Evolutionary conservation across 148 eudicot species (phyloP).

Genomic region (Fagopyrum homotropicum): DNA sequence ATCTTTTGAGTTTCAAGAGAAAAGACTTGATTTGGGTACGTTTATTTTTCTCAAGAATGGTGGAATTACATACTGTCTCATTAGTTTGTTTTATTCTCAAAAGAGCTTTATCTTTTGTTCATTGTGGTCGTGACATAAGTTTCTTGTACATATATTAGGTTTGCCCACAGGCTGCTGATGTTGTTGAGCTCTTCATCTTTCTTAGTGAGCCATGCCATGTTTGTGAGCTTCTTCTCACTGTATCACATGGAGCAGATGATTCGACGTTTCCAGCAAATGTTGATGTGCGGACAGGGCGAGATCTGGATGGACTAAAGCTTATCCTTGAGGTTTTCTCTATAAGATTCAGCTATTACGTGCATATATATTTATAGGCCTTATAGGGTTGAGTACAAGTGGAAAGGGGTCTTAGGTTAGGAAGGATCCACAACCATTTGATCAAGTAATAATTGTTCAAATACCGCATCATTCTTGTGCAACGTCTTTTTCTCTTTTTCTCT

Average conservation of each 20-base stretch:
- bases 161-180: slow-evolving; percentile 86
- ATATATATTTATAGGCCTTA: no score
- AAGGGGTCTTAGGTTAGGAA: no score
- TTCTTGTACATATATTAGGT: slow-evolving; percentile 37
- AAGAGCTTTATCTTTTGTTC: neutral
- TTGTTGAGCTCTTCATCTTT: slow-evolving; percentile 85
- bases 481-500: no score
- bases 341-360: slow-evolving; percentile 11
- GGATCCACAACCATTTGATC: no score
- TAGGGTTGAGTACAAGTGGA: no score
- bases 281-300: slow-evolving; percentile 89
- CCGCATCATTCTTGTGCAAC: no score
- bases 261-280: slow-evolving; percentile 84
- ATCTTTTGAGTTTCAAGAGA: slow-evolving; percentile 82
- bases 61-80: neutral
- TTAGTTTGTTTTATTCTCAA: neutral
- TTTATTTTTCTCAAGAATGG: slow-evolving; percentile 12
- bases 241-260: slow-evolving; percentile 96
- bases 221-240: slow-evolving; percentile 92
- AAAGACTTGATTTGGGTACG: slow-evolving; percentile 90
- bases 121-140: neutral
- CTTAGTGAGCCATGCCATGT: slow-evolving; percentile 98
- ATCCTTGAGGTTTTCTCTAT: slow-evolving; percentile 66
- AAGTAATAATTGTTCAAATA: no score
- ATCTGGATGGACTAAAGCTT: slow-evolving; percentile 89